Conservation (phyloP, 768 basidiomycete genomes). For the Mycena vulgaris region DNA sequence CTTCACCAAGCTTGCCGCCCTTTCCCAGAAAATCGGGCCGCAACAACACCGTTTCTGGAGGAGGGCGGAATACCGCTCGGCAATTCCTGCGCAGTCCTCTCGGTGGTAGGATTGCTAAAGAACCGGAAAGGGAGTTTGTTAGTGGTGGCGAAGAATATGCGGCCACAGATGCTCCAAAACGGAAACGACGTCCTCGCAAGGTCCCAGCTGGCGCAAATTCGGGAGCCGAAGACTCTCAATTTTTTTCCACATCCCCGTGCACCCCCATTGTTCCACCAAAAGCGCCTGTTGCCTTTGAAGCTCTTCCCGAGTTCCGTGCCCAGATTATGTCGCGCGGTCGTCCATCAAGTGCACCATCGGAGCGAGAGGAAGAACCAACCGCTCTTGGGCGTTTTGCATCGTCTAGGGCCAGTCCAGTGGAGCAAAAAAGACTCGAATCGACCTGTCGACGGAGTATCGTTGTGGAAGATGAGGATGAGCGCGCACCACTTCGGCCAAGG, state of each 20-base stretch:
- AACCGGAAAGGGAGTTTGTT: slow-evolving; percentile 74
- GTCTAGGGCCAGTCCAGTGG: slow-evolving; percentile 39
- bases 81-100: slow-evolving; percentile 76
- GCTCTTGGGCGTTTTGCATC: slow-evolving; percentile 12
- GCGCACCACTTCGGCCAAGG: slow-evolving; percentile 59
- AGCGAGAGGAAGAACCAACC: slow-evolving; percentile 19
- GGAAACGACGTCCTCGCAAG: slow-evolving; percentile 70
- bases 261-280: slow-evolving; percentile 73
- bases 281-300: slow-evolving; percentile 60
- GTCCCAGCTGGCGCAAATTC: slow-evolving; percentile 58
- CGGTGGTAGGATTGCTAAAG: slow-evolving; percentile 70
- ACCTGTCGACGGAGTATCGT: slow-evolving; percentile 73
- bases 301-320: slow-evolving; percentile 56
- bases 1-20: slow-evolving; percentile 69
- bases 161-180: slow-evolving; percentile 66
- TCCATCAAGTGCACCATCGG: slow-evolving; percentile 47
- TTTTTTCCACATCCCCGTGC: slow-evolving; percentile 66
- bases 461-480: slow-evolving; percentile 79
- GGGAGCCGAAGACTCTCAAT: slow-evolving; percentile 68
- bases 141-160: slow-evolving; percentile 72
- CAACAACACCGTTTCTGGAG: slow-evolving; percentile 88
- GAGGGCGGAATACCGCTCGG: slow-evolving; percentile 82
- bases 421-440: slow-evolving; percentile 57
- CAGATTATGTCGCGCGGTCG: slow-evolving; percentile 61
- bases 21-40: slow-evolving; percentile 63